Base-by-base conservation (phyloP, 2,329 filamentous ascomycete species). In the Ophiocordyceps camponoti-leonardi region DNA sequence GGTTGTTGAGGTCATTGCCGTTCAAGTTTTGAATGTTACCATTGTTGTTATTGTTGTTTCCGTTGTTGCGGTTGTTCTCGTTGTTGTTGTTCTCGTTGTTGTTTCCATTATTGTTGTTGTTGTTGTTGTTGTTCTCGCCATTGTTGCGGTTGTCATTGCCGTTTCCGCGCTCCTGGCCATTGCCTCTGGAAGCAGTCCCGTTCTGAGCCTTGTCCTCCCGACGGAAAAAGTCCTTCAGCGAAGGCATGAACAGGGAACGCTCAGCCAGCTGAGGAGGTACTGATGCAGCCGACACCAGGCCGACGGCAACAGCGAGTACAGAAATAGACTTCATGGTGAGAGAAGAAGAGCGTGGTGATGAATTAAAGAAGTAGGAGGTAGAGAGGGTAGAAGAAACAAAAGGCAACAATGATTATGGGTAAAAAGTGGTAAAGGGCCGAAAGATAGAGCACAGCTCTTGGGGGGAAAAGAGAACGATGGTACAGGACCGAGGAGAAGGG, bases 201-300 rank as follows among this genome's bases (percentile, higher is more conserved):
- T 33, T 22, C 28, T 22, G 42, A 5, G 13, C 28, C 42, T 37
- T 41, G 30, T 45, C 39, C 7, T 30, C 30, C 19, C 46, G 46
- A 14, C 31, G 39, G 19, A 43, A 46, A 18, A 46, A 42, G 12
- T 41, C 41, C 13, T 45, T 41, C 22, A 45, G 40, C 22, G 46
- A 12, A 41, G 47, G 45, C 30, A 50, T 46, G 30, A 28, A 40
- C 23, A 33, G 23, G 16, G 33, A 39, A 28, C 45, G 49, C 47
- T 49, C 49, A 49, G 49, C 49, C 47, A 50, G 45, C 43, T 50
- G 49, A 45, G 47, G 49, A 39, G 56, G 56, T 18, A 57, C 52
- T 41, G 50, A 53, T 40, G 53, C 50, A 42, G 53, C 58, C 47
- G 58, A 57, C 48, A 52, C 57, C 53, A 60, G 53, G 51, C 57